phyloP scores from a whole-genome alignment of 2,329 filamentous ascomycete species.

The Pseudogymnoascus sp. region DNA sequence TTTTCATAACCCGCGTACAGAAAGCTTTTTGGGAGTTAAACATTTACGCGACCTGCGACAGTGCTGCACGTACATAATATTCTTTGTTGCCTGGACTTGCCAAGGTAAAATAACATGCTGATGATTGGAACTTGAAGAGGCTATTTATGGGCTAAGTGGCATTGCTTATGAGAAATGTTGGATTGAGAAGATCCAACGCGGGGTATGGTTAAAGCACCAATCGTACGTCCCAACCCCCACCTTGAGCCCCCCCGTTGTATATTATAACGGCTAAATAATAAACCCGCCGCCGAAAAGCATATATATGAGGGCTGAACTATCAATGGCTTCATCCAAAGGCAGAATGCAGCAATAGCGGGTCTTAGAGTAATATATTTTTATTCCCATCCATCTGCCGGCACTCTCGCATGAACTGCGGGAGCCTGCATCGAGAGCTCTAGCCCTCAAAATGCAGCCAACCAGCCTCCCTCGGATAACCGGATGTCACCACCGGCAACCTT shows the following conservation, averaged over 20 bases:
- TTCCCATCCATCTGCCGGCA: background rate
- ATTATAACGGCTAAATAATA: constrained; percentile 5
- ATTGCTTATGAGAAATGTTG: background rate
- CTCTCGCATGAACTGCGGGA: background rate
- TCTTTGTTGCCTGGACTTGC: background rate
- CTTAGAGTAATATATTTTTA: background rate
- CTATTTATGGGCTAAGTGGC: constrained; percentile 9
- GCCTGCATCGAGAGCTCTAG: background rate
- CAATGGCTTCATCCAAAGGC: constrained; percentile 5
- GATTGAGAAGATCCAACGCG: background rate
- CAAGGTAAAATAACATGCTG: background rate
- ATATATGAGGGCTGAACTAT: background rate
- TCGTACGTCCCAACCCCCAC: background rate
- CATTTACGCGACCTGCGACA: background rate
- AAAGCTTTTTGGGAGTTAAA: background rate
- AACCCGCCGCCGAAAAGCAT: constrained; percentile 1
- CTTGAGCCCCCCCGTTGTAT: background rate
- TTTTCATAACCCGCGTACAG: background rate
- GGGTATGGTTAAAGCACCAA: constrained; percentile 8
- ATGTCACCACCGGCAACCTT: background rate
- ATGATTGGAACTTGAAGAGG: constrained; percentile 7
- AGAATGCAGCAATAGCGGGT: background rate
- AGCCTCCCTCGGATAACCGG: background rate
- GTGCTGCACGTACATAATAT: background rate
- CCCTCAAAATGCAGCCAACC: background rate